Evolutionary conservation across 371 early-diverging fungal genomes (phyloP).

Genomic region (Coemansia sp.): DNA sequence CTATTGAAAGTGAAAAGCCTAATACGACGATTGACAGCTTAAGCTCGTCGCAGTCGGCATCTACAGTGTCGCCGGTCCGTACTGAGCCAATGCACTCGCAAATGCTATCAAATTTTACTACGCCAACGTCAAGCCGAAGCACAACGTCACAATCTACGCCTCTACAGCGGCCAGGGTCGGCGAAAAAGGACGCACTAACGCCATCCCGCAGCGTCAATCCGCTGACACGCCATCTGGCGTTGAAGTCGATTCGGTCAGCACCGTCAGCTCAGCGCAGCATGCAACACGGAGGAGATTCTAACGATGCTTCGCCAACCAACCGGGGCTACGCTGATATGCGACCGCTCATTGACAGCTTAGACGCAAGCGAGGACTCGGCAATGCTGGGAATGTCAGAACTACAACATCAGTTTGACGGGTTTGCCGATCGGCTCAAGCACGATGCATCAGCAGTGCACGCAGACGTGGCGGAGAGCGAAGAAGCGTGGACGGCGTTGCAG

Average conservation of each 20-base stretch:
- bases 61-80: slow-evolving; percentile 32
- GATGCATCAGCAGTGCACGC: slow-evolving; percentile 40
- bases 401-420: slow-evolving; percentile 34
- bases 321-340: slow-evolving; percentile 5
- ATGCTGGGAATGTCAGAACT: slow-evolving; percentile 24
- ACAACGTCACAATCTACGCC: slow-evolving; percentile 11
- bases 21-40: slow-evolving; percentile 12
- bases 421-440: slow-evolving; percentile 36
- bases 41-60: slow-evolving; percentile 28
- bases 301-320: slow-evolving; percentile 19
- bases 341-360: slow-evolving; percentile 3
- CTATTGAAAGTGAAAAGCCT: background rate
- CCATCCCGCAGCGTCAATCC: slow-evolving; percentile 47
- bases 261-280: slow-evolving; percentile 15
- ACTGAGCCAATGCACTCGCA: slow-evolving; percentile 48
- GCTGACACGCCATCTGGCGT: slow-evolving; percentile 39
- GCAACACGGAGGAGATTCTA: background rate
- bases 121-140: slow-evolving; percentile 10
- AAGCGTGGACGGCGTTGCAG: slow-evolving; percentile 38
- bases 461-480: slow-evolving; percentile 38
- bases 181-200: slow-evolving; percentile 16
- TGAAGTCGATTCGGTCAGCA: slow-evolving; percentile 31
- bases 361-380: slow-evolving; percentile 10
- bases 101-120: slow-evolving; percentile 19
- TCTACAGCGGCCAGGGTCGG: slow-evolving; percentile 16